Evolutionary conservation across 208 protist genomes (phyloP), one percentile per base, ranked within the genome.

Genomic region (Acanthamoeba castellanii): DNA sequence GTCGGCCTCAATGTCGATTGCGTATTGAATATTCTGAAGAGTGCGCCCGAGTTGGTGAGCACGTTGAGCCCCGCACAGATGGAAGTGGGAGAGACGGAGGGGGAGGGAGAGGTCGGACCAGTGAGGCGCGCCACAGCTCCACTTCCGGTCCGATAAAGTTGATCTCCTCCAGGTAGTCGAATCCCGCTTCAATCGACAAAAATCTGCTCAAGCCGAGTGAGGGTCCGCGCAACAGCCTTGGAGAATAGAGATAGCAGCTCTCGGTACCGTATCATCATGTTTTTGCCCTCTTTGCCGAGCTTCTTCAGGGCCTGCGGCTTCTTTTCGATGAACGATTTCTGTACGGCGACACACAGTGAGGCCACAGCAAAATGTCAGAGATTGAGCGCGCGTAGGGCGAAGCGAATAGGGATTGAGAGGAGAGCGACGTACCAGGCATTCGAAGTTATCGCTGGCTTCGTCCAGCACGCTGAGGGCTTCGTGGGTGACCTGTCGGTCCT

Each of bases 391-490:
- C 22, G 7, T n/a, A 16, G 52, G 18, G 34, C 37, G 37, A 50
- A 50, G 47, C 13, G 47, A 13, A 16, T 16, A 0, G 47, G 47
- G 47, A 50, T 50, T 50, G 61, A n/a, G n/a, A 72, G 25, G 30
- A 30, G 52, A 70, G 61, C 7, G 61, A 70, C 85, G 25, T 74
- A 92, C 96, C 5, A 97, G 72, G 34, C 90, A 92, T 16, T 91
- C 74, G 22, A 30, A 22, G 50, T 95, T 87, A 30, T 97, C 95
- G 76, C 96, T 96, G 9, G 96, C 96, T 16, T 97, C 96, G n/a
- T 96, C 95, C 16, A 97, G 37, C 5, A 97, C 93, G 32, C 87
- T 93, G 9, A 97, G 78, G n/a, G 96, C 95, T 0, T 94, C 47
- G 18, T 72, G 45, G 20, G 84, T 57, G 9, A 97, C 96, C 74